Percentiles rank a stretch among this genome's conserved stretches.
phyloP scores from a whole-genome alignment of 208 protist species.

The Leishmania major region DNA sequence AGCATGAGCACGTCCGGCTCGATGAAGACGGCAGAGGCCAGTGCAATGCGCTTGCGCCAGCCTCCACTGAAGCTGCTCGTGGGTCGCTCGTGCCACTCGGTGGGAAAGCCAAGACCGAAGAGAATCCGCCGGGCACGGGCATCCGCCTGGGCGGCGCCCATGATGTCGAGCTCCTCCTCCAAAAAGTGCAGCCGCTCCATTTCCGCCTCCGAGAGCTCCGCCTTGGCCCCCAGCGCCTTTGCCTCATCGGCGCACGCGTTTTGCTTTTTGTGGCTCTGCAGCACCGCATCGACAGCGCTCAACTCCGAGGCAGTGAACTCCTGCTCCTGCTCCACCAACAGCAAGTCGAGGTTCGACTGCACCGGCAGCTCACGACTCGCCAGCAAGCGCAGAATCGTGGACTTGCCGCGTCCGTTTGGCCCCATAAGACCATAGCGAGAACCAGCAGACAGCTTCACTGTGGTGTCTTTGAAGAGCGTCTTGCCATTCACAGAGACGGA shows the following conservation, averaged over 20 bases:
- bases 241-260: slow-evolving; percentile 80
- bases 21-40: slow-evolving; percentile 95
- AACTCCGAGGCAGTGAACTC: slow-evolving; percentile 85
- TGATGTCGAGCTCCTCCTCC: slow-evolving; percentile 94
- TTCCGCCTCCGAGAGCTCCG: slow-evolving; percentile 62
- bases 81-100: slow-evolving; percentile 89
- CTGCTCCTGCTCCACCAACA: slow-evolving; percentile 98
- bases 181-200: slow-evolving; percentile 82
- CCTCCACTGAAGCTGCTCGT: slow-evolving; percentile 90
- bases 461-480: slow-evolving; percentile 80
- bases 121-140: slow-evolving; percentile 87
- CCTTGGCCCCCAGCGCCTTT: slow-evolving; percentile 58
- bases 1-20: slow-evolving; percentile 96
- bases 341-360: slow-evolving; percentile 91
- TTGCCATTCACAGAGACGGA: slow-evolving; percentile 88
- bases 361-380: slow-evolving; percentile 84
- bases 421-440: slow-evolving; percentile 96
- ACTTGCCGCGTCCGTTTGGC: slow-evolving; percentile 96
- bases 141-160: slow-evolving; percentile 90
- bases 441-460: slow-evolving; percentile 82
- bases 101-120: slow-evolving; percentile 94
- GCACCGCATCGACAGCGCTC: slow-evolving; percentile 83
- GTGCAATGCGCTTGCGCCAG: slow-evolving; percentile 94
- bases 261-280: slow-evolving; percentile 93
- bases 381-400: slow-evolving; percentile 93